Base-by-base conservation (phyloP, 106 monocot genomes). In the Vanilla planifolia region DNA sequence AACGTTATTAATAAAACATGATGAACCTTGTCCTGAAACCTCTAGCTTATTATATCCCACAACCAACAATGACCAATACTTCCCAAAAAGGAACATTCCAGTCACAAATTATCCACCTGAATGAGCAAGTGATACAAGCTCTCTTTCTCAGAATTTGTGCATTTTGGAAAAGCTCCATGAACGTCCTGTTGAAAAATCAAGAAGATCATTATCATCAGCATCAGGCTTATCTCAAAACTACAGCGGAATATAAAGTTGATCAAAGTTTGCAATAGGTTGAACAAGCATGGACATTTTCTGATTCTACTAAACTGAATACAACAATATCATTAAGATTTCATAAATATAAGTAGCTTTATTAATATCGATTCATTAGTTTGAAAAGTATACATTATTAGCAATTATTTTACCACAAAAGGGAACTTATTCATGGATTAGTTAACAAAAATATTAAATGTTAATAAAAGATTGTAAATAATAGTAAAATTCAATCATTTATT, bases 101-200 rank as follows among this genome's bases (percentile, higher is more conserved):
- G 34, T 21, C 33, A 21, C 28, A 57, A 53, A 57, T 57, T 19
- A 57, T 57, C 35, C 34, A 57, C 57, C 57, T 35, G 57, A 57
- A 57, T 21, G 33, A 57, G 21, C 19, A 57, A 57, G 34, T 21
- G 33, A 57, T 57, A 35, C 10, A 57, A 35, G 20, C 20, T 34
- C 35, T 57, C 34, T 28, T 57, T 57, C 57, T 57, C 57, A 57
- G 34, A 8, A 34, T 57, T 34, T 19, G 57, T 30, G 27, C 3
- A 21, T 8, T 20, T 57, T 57, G 34, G 20, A 35, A 57, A 57
- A 34, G n/a, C 57, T 10, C 35, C 57, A 57, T 57, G 5, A 17
- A 57, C 20, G 21, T 57, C 57, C 57, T 57, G 34, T 20, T 57
- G 57, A 21, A 15, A 57, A 57, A 3, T 7, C 1, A 9, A 35